Evolutionary conservation across 176 grass and related monocot genomes (phyloP).

Genomic region (Bothriochloa decipiens): DNA sequence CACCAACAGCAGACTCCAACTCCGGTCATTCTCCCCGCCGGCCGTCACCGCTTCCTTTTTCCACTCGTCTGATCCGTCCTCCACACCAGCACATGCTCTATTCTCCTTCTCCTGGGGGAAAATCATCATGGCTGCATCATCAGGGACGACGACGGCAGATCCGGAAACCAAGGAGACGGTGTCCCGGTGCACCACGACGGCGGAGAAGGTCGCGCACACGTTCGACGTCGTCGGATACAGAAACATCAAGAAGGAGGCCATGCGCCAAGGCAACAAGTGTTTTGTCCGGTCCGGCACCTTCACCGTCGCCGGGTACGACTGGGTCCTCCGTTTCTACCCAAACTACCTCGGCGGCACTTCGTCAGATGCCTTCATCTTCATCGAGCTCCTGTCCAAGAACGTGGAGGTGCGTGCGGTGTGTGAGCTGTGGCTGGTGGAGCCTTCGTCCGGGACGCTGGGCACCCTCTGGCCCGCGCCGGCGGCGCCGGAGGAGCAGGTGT

Average conservation of each 20-base stretch:
- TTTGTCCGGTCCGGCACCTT: background rate
- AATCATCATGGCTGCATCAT: background rate
- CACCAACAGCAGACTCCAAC: background rate
- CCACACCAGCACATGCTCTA: background rate
- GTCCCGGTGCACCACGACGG: background rate
- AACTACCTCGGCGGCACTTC: no score
- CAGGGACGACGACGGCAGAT: background rate
- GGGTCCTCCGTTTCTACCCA: background rate
- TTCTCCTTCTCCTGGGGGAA: background rate
- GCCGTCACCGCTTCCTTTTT: no score
- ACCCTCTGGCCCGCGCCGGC: background rate
- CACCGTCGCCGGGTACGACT: background rate
- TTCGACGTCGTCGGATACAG: background rate
- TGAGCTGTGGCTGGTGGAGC: background rate
- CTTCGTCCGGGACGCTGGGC: background rate
- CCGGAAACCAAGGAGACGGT: constrained; percentile 2
- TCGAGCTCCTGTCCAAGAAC: background rate
- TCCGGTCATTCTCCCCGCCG: background rate
- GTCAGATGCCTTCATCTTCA: background rate
- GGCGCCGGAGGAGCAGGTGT: background rate
- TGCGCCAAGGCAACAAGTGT: background rate
- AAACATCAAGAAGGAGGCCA: background rate
- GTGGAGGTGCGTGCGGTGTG: background rate
- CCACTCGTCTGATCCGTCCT: background rate
- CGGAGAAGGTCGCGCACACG: background rate